Conservation (phyloP, 345 rosid genomes). For the Fremontodendron californicum region DNA sequence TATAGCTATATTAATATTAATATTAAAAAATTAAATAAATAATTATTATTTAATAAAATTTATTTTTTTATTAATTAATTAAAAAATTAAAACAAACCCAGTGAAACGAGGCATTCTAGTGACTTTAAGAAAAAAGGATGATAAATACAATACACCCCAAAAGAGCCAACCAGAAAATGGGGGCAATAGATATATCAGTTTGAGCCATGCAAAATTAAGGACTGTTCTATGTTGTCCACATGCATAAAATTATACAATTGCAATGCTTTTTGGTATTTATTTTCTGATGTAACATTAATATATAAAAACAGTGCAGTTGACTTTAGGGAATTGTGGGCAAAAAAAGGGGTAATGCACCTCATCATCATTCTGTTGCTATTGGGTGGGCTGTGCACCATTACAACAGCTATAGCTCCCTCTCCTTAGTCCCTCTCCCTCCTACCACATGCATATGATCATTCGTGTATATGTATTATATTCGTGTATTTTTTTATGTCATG, state of each 20-base stretch:
- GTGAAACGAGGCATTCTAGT: no score
- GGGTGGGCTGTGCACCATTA: constrained; percentile 28
- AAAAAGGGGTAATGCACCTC: constrained; percentile 25
- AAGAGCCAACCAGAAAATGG: background rate
- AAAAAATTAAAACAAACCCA: no score
- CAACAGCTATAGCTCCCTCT: background rate
- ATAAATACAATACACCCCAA: background rate
- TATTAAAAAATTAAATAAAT: no score
- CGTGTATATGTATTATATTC: no score
- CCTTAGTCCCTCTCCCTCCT: background rate
- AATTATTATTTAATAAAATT: no score
- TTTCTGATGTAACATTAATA: background rate
- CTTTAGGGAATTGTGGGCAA: constrained; percentile 26
- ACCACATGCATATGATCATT: no score
- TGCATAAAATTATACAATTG: background rate
- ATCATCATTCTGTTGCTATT: constrained; percentile 38
- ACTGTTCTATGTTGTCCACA: background rate
- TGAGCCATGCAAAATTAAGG: background rate
- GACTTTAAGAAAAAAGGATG: background rate
- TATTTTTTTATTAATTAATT: no score
- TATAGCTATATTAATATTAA: no score
- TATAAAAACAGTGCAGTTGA: constrained; percentile 30
- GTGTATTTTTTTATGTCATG: no score
- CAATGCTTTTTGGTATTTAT: no score
- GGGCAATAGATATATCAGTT: background rate